These are phyloP conservation scores for button mushroom (Agaricus bisporus) DNA, from an alignment of 768 basidiomycete genomes.

Conservation along the genomic window DNA sequence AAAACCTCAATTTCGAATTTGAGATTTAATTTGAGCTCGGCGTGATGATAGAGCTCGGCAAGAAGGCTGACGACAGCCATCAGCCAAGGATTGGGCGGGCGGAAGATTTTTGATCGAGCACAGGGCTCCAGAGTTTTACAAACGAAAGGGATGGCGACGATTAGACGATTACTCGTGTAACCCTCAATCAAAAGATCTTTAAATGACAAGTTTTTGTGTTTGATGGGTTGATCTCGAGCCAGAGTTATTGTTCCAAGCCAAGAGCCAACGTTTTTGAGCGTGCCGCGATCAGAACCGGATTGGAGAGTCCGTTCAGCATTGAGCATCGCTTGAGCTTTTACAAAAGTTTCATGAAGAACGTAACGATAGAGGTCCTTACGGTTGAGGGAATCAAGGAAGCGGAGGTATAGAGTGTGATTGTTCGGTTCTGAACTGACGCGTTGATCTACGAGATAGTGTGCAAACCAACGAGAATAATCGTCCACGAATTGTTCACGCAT, in stretches of 20 bases:
- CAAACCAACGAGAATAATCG: slow-evolving; percentile 89
- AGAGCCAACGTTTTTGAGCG: slow-evolving; percentile 89
- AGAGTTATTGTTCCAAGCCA: slow-evolving; percentile 95
- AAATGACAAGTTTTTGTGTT: slow-evolving; percentile 89
- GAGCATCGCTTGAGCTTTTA: slow-evolving; percentile 79
- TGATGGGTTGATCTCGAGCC: slow-evolving; percentile 88
- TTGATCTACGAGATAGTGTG: slow-evolving; percentile 95
- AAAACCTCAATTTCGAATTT: slow-evolving; percentile 99
- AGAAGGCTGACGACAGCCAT: slow-evolving; percentile 92
- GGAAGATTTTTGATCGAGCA: slow-evolving; percentile 86
- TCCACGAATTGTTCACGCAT: slow-evolving; percentile 84
- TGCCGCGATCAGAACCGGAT: slow-evolving; percentile 76
- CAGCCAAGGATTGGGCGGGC: slow-evolving; percentile 96
- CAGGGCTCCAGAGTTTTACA: slow-evolving; percentile 95
- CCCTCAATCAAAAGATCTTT: slow-evolving; percentile 97
- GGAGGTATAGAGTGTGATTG: slow-evolving; percentile 92
- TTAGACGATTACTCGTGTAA: slow-evolving; percentile 83
- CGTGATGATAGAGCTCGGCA: slow-evolving; percentile 95
- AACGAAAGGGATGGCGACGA: slow-evolving; percentile 95
- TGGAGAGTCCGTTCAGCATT: slow-evolving; percentile 90
- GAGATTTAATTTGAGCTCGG: slow-evolving; percentile 91
- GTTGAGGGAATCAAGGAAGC: slow-evolving; percentile 83
- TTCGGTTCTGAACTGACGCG: slow-evolving; percentile 95
- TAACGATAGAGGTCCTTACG: slow-evolving; percentile 60
- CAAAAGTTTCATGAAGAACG: slow-evolving; percentile 89